Evolutionary conservation across 2,329 filamentous ascomycete genomes (phyloP).

Genomic region (Chrysoporthe puriensis): DNA sequence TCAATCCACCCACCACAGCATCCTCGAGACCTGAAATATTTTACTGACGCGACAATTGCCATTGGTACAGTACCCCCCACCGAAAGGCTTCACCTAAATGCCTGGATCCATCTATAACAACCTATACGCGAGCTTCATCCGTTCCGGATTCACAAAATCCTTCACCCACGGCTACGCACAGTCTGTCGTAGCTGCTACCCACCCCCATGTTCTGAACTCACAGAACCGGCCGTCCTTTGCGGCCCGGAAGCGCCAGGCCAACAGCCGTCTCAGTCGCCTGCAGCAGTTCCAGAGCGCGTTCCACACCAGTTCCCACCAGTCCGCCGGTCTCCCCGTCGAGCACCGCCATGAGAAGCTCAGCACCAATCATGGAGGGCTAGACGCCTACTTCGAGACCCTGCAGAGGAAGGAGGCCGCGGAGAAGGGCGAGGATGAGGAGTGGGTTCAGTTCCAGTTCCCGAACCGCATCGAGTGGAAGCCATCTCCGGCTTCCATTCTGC

Average conservation of each 20-base stretch:
- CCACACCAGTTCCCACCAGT: conserved; percentile 60
- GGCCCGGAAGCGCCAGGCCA: conserved; percentile 51
- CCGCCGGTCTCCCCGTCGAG: conserved; percentile 58
- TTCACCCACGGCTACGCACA: conserved; percentile 98
- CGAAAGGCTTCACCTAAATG: conserved; percentile 84
- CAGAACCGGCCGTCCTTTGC: conserved; percentile 69
- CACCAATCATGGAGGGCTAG: conserved; percentile 68
- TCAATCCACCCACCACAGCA: not conserved
- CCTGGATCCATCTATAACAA: conserved; percentile 67
- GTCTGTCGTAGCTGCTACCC: conserved; percentile 92
- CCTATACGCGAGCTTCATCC: conserved; percentile 82
- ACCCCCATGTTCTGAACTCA: conserved; percentile 75
- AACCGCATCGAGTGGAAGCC: conserved; percentile 90
- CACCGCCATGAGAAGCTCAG: conserved; percentile 55
- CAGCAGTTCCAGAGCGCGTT: conserved; percentile 80
- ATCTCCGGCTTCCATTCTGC: conserved; percentile 56
- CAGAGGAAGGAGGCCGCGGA: conserved; percentile 73
- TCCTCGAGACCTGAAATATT: not conserved
- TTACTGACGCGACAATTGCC: conserved; percentile 17
- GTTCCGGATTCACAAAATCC: conserved; percentile 95
- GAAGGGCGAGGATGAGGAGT: conserved; percentile 53
- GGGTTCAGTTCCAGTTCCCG: conserved; percentile 89
- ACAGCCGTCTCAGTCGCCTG: conserved; percentile 57
- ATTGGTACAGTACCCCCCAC: conserved; percentile 47
- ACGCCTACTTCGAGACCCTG: conserved; percentile 90